Evolutionary conservation across 106 monocot species (phyloP).

Genomic region (Cymbidium sinense): DNA sequence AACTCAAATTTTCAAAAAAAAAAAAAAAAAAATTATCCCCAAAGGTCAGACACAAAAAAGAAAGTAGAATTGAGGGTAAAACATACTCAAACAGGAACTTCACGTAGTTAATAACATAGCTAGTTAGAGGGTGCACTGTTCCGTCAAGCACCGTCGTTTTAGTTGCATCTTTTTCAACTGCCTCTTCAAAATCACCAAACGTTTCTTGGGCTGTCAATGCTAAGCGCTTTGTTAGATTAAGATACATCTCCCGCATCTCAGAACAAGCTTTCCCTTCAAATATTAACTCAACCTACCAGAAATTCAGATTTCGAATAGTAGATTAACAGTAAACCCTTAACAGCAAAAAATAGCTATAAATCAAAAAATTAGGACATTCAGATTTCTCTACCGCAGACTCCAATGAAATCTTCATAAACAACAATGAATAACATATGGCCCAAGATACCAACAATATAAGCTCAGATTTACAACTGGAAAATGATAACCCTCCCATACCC

Average conservation of each 20-base stretch:
- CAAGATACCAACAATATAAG: neutral
- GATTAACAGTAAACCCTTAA: neutral
- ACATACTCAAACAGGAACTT: slow-evolving; percentile 56
- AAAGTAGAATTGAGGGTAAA: neutral
- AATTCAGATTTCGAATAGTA: neutral
- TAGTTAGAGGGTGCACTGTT: slow-evolving; percentile 82
- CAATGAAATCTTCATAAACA: neutral
- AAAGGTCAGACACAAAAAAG: neutral
- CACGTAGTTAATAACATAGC: slow-evolving; percentile 78
- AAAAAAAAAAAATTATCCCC: neutral
- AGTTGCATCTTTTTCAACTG: slow-evolving; percentile 93
- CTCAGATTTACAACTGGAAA: neutral
- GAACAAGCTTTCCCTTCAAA: slow-evolving; percentile 79
- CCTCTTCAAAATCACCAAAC: slow-evolving; percentile 94
- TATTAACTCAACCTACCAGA: slow-evolving; percentile 64
- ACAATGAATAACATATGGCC: neutral
- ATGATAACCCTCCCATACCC: too few species aligned
- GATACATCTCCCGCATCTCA: slow-evolving; percentile 60
- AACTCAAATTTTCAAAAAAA: neutral
- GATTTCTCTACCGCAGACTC: neutral
- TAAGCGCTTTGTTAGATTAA: slow-evolving; percentile 55
- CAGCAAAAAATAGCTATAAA: neutral
- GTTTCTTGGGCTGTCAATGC: slow-evolving; percentile 87
- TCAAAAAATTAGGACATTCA: neutral
- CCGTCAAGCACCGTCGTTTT: slow-evolving; percentile 83